phyloP scores from a whole-genome alignment of 768 basidiomycete species.

The Auriculariales sp. region DNA sequence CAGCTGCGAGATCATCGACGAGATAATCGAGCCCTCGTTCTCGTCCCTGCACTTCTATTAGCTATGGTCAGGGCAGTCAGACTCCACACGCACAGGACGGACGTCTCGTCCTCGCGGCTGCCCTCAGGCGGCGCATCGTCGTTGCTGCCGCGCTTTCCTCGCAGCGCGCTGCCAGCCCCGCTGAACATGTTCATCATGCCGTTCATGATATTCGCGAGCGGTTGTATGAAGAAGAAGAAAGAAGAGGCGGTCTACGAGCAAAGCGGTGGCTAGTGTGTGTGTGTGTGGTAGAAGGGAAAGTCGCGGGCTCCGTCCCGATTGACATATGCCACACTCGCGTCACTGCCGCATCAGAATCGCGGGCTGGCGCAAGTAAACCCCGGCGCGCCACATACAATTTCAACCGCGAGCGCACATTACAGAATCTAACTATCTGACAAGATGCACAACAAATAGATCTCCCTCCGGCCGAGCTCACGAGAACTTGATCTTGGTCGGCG shows the following conservation, averaged over 20 bases:
- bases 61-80: neutral
- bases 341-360: too few relatives aligned
- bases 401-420: conserved; percentile 8
- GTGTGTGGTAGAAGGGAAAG: too few relatives aligned
- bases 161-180: neutral
- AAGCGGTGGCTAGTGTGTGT: too few relatives aligned
- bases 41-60: conserved; percentile 48
- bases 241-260: too few relatives aligned
- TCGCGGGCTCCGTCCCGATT: too few relatives aligned
- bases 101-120: conserved; percentile 79
- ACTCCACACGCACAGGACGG: conserved; percentile 53
- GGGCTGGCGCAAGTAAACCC: neutral
- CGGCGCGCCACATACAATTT: neutral
- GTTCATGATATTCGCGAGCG: too few relatives aligned
- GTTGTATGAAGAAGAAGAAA: too few relatives aligned
- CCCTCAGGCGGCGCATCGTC: conserved; percentile 63
- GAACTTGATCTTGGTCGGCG: conserved; percentile 70
- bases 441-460: conserved; percentile 1
- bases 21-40: conserved; percentile 82
- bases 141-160: neutral
- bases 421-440: neutral
- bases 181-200: neutral
- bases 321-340: too few relatives aligned
- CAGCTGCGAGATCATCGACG: conserved; percentile 78
- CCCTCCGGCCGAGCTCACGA: conserved; percentile 17